Percentiles rank a stretch among this genome's conserved stretches.
Conservation (phyloP, 192 early-diverging fungal genomes). For the Dissophora ornata region DNA sequence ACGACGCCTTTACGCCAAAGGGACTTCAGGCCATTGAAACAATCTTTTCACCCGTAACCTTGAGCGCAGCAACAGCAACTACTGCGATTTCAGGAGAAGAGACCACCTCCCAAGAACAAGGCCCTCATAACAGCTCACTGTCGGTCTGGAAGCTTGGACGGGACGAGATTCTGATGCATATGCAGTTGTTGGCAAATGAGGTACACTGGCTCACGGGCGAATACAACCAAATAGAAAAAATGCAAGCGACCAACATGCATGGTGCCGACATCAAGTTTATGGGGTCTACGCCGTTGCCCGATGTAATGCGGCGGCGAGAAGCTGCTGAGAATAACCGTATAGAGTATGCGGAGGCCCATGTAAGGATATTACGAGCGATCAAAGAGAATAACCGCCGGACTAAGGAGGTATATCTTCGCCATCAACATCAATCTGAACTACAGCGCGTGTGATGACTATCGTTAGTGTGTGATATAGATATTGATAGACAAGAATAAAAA, state of each 20-base stretch:
- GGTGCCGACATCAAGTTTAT: constrained; percentile 8
- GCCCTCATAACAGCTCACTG: constrained; percentile 14
- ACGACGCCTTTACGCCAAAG: constrained; percentile 27
- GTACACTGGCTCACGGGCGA: constrained; percentile 6
- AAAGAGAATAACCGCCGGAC: constrained; percentile 4
- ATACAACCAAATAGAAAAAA: background rate
- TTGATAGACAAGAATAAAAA: too few species aligned
- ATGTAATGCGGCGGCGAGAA: background rate
- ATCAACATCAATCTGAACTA: too few species aligned
- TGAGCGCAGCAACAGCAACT: background rate
- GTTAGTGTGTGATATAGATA: too few species aligned
- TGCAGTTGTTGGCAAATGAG: constrained; percentile 4
- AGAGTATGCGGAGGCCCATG: constrained; percentile 15
- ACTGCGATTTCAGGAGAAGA: background rate
- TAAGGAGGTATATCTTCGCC: too few species aligned
- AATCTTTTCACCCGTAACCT: constrained; percentile 5
- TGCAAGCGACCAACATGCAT: background rate
- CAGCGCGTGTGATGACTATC: too few species aligned
- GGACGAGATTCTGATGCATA: constrained; percentile 35
- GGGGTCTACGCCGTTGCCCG: constrained; percentile 2
- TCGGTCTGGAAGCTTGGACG: constrained; percentile 20
- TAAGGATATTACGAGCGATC: constrained; percentile 11
- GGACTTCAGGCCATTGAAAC: constrained; percentile 17
- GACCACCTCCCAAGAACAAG: background rate
- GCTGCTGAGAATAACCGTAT: constrained; percentile 1